phyloP scores from a whole-genome alignment of 164 flowering plant species.

The Kalanchoe fedtschenkoi region DNA sequence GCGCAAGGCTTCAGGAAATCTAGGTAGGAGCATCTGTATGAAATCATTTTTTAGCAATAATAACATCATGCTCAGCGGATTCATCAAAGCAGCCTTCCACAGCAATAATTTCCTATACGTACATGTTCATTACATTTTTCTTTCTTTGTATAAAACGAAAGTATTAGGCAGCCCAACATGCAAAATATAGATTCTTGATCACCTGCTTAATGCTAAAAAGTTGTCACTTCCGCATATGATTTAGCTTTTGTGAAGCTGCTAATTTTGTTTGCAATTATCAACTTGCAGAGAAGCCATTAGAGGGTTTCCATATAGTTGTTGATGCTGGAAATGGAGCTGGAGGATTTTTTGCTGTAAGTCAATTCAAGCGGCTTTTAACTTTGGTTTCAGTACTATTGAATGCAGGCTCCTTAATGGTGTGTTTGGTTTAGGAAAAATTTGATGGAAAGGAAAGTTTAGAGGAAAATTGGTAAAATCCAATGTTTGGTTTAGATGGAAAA shows the following conservation, averaged over 20 bases:
- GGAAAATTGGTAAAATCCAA: too few species aligned
- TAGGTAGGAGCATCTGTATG: conserved; percentile 29
- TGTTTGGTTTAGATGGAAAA: too few species aligned
- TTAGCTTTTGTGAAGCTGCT: not conserved
- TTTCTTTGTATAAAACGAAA: not conserved
- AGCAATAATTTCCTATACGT: not conserved
- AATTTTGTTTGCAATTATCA: conserved; percentile 8
- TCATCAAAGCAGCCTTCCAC: not conserved
- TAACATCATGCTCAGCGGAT: not conserved
- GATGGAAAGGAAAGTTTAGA: too few species aligned
- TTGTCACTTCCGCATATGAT: too few species aligned
- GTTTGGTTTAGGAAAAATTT: too few species aligned
- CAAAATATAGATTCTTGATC: not conserved
- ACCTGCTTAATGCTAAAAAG: not conserved
- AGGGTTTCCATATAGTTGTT: conserved; percentile 92
- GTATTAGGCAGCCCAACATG: not conserved
- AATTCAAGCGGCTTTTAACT: not conserved
- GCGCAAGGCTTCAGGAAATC: conserved; percentile 74
- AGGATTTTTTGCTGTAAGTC: conserved; percentile 86
- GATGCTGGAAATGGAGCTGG: conserved; percentile 99
- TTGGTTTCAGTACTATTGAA: not conserved
- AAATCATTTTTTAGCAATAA: not conserved
- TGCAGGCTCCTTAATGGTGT: not conserved
- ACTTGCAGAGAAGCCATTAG: conserved; percentile 80
- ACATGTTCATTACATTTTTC: not conserved